A percentile compares a stretch with the other conserved stretches of the same genome.
These are phyloP conservation scores for Apiotrichum brassicae DNA, from an alignment of 1,284 basidiomycete species.

Conservation along the genomic window DNA sequence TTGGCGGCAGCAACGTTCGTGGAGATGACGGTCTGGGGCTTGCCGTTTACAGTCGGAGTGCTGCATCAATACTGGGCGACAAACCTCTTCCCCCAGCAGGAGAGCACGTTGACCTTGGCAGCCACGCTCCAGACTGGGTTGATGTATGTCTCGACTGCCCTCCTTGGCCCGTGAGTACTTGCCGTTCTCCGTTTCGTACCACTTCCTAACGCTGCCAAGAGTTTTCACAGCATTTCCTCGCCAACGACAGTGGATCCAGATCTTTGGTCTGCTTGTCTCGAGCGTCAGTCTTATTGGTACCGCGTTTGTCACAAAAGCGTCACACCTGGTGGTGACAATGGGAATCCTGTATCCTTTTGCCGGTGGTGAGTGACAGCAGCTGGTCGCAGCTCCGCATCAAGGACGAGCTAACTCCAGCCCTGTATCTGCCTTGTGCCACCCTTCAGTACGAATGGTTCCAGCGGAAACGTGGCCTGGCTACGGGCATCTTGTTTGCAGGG, in stretches of 20 bases:
- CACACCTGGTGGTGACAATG: slow-evolving; percentile 39
- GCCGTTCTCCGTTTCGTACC: no score
- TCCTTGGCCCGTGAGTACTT: slow-evolving; percentile 2
- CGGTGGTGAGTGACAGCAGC: slow-evolving; percentile 21
- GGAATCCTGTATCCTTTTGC: slow-evolving; percentile 40
- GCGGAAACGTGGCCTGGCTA: slow-evolving; percentile 33
- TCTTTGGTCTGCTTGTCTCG: slow-evolving; percentile 25
- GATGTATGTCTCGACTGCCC: neutral
- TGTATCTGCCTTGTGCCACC: slow-evolving; percentile 40
- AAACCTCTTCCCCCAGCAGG: slow-evolving; percentile 27
- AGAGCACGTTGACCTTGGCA: slow-evolving; percentile 34
- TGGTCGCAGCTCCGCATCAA: no score
- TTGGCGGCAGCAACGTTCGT: slow-evolving; percentile 36
- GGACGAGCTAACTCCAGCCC: neutral
- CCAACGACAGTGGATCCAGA: slow-evolving; percentile 23
- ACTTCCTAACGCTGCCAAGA: slow-evolving; percentile 6
- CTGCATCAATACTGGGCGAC: slow-evolving; percentile 42
- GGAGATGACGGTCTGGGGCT: slow-evolving; percentile 42
- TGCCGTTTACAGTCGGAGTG: slow-evolving; percentile 43
- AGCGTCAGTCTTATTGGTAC: slow-evolving; percentile 24
- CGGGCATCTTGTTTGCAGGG: slow-evolving; percentile 38
- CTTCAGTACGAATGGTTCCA: slow-evolving; percentile 43
- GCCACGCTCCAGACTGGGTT: slow-evolving; percentile 42
- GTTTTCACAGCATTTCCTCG: slow-evolving; percentile 31
- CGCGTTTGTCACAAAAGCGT: slow-evolving; percentile 36